Conservation (phyloP, 1,284 basidiomycete genomes). For the Golubevia pallescens region DNA sequence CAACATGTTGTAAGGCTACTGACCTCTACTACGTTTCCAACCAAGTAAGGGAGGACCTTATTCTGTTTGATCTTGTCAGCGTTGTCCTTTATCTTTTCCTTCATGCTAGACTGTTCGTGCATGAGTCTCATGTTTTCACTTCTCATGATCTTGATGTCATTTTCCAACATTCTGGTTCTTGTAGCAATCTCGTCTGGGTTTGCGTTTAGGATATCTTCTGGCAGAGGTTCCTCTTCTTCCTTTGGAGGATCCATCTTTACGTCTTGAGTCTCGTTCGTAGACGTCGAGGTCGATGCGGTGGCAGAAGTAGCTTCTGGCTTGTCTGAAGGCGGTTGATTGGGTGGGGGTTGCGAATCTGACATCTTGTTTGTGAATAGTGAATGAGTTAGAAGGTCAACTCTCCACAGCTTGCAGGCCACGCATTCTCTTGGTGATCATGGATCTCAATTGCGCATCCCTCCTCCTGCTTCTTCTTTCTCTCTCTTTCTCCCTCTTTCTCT, state of each 20-base stretch:
- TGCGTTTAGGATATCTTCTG: conserved; percentile 52
- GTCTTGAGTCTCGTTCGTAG: neutral
- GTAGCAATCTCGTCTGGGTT: conserved; percentile 56
- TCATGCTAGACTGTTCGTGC: conserved; percentile 94
- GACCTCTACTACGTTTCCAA: conserved; percentile 78
- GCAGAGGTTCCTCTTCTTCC: conserved; percentile 18
- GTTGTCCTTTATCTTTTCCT: conserved; percentile 97
- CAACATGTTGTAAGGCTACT: too few relatives aligned
- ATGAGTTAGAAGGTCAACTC: too few relatives aligned
- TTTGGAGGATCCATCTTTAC: conserved; percentile 9
- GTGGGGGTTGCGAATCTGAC: neutral
- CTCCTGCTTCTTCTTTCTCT: too few relatives aligned
- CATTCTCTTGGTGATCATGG: too few relatives aligned
- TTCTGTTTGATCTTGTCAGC: conserved; percentile 99
- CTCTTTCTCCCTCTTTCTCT: too few relatives aligned
- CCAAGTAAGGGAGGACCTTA: conserved; percentile 96
- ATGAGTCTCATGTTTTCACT: conserved; percentile 83
- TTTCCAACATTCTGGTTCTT: conserved; percentile 57
- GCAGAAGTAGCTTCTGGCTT: conserved; percentile 6
- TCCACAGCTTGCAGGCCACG: too few relatives aligned
- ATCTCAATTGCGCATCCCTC: too few relatives aligned
- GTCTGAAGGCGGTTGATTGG: conserved; percentile 6
- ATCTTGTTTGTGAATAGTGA: too few relatives aligned
- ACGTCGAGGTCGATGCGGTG: neutral
- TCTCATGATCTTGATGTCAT: conserved; percentile 62